These are phyloP conservation scores for Aspergillus uvarum DNA, from an alignment of 2,329 filamentous ascomycete genomes.

Conservation along the genomic window DNA sequence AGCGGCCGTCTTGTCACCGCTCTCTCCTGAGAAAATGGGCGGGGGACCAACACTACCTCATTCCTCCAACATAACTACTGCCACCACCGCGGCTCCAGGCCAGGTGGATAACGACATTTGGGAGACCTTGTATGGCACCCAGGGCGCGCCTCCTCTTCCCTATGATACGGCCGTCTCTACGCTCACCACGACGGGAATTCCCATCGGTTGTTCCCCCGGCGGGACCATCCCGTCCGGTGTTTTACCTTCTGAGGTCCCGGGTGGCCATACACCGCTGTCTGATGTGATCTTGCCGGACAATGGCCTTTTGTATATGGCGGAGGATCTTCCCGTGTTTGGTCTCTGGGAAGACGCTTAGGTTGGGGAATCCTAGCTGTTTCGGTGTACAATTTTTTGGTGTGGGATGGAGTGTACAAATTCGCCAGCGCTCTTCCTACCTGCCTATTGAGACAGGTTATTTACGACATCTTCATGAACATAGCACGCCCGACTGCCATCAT, in stretches of 20 bases:
- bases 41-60: constrained; percentile 20
- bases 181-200: constrained; percentile 35
- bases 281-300: constrained; percentile 35
- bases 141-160: constrained; percentile 21
- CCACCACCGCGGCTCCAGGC: constrained; percentile 9
- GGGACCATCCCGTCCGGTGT: constrained; percentile 26
- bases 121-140: constrained; percentile 28
- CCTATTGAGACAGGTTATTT: too few species aligned
- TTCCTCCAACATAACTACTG: constrained; percentile 8
- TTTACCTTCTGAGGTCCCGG: constrained; percentile 11
- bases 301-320: constrained; percentile 35
- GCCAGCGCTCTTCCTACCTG: neutral
- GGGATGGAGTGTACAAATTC: neutral
- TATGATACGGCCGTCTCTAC: constrained; percentile 35
- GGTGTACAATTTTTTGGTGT: neutral
- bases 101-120: constrained; percentile 28
- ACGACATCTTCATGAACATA: neutral
- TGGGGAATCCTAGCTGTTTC: too few species aligned
- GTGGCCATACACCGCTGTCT: constrained; percentile 32
- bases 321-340: constrained; percentile 35
- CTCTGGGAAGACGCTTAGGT: constrained; percentile 30
- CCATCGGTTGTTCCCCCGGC: constrained; percentile 33
- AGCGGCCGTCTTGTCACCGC: constrained; percentile 22
- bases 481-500: too few species aligned
- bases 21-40: constrained; percentile 23